phyloP scores from a whole-genome alignment of 805 yeast genomes.

The Myxozyma kluyveri region DNA sequence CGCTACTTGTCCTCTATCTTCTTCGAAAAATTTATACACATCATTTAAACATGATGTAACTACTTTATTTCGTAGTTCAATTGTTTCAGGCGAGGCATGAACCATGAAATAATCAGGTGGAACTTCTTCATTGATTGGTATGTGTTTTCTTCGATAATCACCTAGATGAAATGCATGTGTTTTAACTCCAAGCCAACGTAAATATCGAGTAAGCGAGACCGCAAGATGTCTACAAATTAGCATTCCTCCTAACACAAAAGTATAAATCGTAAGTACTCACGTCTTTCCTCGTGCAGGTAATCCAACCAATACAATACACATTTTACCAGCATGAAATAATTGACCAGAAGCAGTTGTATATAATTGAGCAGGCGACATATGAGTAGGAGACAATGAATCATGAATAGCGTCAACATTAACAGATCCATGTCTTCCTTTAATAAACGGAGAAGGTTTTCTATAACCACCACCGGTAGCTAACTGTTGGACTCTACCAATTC shows the following conservation, averaged over 20 bases:
- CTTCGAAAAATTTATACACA: conserved; percentile 64
- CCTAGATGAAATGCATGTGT: conserved; percentile 90
- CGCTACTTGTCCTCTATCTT: conserved; percentile 87
- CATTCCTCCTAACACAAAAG: too few relatives aligned
- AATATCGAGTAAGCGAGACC: conserved; percentile 84
- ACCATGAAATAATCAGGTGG: conserved; percentile 71
- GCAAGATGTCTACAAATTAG: conserved; percentile 61
- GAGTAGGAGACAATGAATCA: conserved; percentile 54
- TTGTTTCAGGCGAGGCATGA: conserved; percentile 47
- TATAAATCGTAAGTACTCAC: too few relatives aligned
- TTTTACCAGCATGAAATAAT: conserved; percentile 91
- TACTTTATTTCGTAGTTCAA: conserved; percentile 54
- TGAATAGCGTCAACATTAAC: conserved; percentile 62
- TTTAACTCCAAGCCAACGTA: conserved; percentile 94
- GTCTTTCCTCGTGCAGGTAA: conserved; percentile 96
- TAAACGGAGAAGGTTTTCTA: conserved; percentile 4
- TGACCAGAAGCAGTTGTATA: conserved; percentile 91
- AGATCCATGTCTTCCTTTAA: conserved; percentile 2
- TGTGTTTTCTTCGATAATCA: conserved; percentile 69
- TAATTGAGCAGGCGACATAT: conserved; percentile 85
- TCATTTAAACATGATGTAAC: conserved; percentile 65
- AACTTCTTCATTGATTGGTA: conserved; percentile 47
- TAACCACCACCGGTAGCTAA: conserved; percentile 18
- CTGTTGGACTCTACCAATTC: neutral
- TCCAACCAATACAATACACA: conserved; percentile 84